These are phyloP conservation scores for Trichocladium uniseriatum DNA, from an alignment of 495 filamentous ascomycete species.

Conservation along the genomic window DNA sequence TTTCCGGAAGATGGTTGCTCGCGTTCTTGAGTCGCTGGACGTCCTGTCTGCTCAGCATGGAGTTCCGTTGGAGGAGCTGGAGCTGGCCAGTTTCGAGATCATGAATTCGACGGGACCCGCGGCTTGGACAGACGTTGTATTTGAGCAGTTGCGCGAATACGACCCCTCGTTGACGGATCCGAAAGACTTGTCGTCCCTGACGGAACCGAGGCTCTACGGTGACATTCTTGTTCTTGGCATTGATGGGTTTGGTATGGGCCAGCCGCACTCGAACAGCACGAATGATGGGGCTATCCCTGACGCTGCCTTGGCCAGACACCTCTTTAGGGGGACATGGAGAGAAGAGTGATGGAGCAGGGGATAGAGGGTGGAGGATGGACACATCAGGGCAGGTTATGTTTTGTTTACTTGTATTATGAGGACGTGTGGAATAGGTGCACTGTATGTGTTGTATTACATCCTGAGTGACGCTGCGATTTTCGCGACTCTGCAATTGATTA, in stretches of 20 bases:
- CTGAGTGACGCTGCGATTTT: no score
- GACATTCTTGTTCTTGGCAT: constrained; percentile 24
- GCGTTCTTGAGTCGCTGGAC: constrained; percentile 26
- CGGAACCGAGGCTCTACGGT: constrained; percentile 17
- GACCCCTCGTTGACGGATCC: constrained; percentile 7
- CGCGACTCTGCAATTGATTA: no score
- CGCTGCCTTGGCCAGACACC: constrained; percentile 20
- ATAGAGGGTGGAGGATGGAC: no score
- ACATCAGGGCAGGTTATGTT: no score
- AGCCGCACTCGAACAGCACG: constrained; percentile 20
- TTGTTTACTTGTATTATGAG: no score
- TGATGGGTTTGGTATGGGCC: constrained; percentile 24
- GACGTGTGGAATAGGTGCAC: no score
- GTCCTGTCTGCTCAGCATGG: constrained; percentile 20
- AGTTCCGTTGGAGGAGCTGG: constrained; percentile 22
- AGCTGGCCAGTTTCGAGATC: constrained; percentile 19
- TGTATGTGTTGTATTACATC: no score
- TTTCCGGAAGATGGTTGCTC: constrained; percentile 27
- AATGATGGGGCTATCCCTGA: constrained; percentile 11
- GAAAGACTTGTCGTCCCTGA: constrained; percentile 18
- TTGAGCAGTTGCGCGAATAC: constrained; percentile 15
- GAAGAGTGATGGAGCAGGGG: no score
- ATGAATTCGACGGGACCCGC: constrained; percentile 25
- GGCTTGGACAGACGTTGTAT: constrained; percentile 22
- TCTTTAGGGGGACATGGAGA: constrained; percentile 21